Evolutionary conservation across 1,284 basidiomycete species (phyloP), one percentile per base, ranked within the genome.

Genomic region (Cryptococcus sp.): DNA sequence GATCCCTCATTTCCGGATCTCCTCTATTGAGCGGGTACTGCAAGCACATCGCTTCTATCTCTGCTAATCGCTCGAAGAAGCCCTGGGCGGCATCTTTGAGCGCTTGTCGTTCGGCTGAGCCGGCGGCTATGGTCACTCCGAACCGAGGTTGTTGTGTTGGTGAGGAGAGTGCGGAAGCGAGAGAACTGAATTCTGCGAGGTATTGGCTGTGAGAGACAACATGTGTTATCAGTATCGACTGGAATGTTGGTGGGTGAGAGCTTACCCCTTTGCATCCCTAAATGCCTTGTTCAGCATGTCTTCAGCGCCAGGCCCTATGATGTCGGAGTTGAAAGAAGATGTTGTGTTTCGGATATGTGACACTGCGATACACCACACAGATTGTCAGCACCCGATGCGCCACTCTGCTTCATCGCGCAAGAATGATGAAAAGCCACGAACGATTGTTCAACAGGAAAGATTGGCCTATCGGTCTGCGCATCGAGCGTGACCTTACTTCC

Each of bases 381-480:
- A 10, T 2, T 13, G 11, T 42, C 13, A 15, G 25, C 30, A 15
- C 17, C 25, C 5, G 48, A 27, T 25, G 27, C n/a, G n/a, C 8
- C 25, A 17, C n/a, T 41, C 25, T 27, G 27, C 23, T 15, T n/a
- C 20, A 52, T 41, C 16, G 27, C 30, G 16, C 54, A 39, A 50
- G 22, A 41, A 7, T 16, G 39, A 19, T 25, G 45, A 7, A 2
- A 22, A 43, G 4, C 2, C 76, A 64, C 49, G 30, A 35, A 80
- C 78, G 53, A 53, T 80, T 80, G 60, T 79, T 79, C 54, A 80
- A 60, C 39, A 77, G 54, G 53, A 72, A 80, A 6, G 76, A 69
- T 13, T 71, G 69, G 3, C 67, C 66, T 0, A 77, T 61, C 0
- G 73, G 71, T 19, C 62, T 62, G 30, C 71, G 63, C 74, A 79